Conservation (phyloP, 148 eudicot genomes). For the Chenopodium suecicum region DNA sequence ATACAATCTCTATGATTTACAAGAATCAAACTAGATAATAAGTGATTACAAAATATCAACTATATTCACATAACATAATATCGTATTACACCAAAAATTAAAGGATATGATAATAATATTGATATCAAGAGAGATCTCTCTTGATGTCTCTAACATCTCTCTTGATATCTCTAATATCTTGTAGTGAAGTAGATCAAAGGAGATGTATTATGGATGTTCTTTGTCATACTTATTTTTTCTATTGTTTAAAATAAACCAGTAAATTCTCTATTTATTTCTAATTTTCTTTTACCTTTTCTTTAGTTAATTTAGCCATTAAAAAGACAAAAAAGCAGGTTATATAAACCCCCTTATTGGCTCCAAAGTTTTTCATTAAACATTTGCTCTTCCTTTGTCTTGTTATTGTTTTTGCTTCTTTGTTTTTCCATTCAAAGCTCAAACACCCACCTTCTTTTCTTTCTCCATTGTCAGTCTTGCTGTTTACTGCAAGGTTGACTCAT, state of each 20-base stretch:
- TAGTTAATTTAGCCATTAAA: neutral
- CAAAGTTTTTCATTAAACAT: constrained; percentile 30
- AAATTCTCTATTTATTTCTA: neutral
- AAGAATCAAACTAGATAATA: too few relatives aligned
- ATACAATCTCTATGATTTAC: too few relatives aligned
- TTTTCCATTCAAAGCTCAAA: neutral
- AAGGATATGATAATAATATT: too few relatives aligned
- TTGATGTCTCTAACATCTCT: too few relatives aligned
- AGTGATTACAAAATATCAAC: too few relatives aligned
- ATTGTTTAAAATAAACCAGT: neutral
- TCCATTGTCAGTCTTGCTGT: constrained; percentile 20
- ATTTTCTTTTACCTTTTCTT: too few relatives aligned
- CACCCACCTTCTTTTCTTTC: constrained; percentile 2
- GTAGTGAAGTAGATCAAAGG: constrained; percentile 20
- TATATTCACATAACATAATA: too few relatives aligned
- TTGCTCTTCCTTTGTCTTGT: constrained; percentile 22
- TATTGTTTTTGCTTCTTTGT: constrained; percentile 6
- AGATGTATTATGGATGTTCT: constrained; percentile 8
- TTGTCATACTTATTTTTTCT: neutral
- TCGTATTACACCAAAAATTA: too few relatives aligned
- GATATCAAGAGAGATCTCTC: too few relatives aligned
- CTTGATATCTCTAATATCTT: too few relatives aligned
- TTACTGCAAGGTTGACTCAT: constrained; percentile 19
- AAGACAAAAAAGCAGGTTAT: constrained; percentile 30
- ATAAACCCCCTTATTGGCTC: constrained; percentile 26